Percentiles rank a stretch among this genome's conserved stretches.
Evolutionary conservation across 768 basidiomycete species (phyloP).

Genomic region (Chalciporus piperatus): DNA sequence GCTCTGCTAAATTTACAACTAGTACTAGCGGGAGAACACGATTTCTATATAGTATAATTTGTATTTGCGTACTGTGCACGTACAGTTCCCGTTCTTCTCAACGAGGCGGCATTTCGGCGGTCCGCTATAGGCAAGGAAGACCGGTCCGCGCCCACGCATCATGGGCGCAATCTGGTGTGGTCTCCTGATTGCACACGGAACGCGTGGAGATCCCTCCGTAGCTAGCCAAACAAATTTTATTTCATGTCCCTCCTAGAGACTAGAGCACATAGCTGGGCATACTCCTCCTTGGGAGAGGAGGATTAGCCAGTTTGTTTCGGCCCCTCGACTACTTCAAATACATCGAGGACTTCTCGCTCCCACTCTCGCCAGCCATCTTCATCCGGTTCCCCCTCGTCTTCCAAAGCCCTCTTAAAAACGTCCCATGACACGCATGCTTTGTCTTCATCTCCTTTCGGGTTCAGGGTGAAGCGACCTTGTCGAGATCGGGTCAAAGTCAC

Average conservation of each 20-base stretch:
- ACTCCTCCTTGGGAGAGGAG: neutral
- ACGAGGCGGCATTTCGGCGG: too few species aligned
- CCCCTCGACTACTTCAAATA: conserved; percentile 54
- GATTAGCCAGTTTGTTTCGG: conserved; percentile 5
- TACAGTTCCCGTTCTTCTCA: neutral
- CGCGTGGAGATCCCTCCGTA: too few species aligned
- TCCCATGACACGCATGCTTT: conserved; percentile 70
- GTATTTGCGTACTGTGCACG: too few species aligned
- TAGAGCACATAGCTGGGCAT: neutral
- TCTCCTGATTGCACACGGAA: too few species aligned
- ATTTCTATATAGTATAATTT: too few species aligned
- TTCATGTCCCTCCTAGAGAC: too few species aligned
- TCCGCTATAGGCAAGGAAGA: too few species aligned
- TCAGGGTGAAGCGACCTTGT: conserved; percentile 76
- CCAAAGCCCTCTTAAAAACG: conserved; percentile 60
- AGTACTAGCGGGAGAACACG: too few species aligned
- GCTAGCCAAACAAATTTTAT: too few species aligned
- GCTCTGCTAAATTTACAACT: too few species aligned
- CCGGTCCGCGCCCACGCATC: too few species aligned
- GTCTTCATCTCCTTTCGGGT: conserved; percentile 50
- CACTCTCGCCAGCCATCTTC: conserved; percentile 72
- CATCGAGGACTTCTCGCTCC: conserved; percentile 78
- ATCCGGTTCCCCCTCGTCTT: conserved; percentile 51
- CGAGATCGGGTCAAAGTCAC: conserved; percentile 86
- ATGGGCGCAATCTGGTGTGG: too few species aligned